A percentile compares a stretch with the other conserved stretches of the same genome.
Conservation (phyloP, 495 filamentous ascomycete species). For the Aspergillus ellipticus region DNA sequence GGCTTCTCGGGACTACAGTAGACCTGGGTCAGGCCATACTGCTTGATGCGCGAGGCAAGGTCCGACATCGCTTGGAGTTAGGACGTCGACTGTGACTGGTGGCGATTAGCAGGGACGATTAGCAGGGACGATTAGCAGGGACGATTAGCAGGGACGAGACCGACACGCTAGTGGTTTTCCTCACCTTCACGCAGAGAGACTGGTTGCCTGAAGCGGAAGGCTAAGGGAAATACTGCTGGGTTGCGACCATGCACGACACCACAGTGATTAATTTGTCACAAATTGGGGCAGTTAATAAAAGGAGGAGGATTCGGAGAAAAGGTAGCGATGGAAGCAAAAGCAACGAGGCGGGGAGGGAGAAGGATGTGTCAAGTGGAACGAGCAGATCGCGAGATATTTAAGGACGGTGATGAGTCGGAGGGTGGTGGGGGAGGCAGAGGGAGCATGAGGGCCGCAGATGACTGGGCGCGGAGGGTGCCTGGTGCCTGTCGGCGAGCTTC, state of each 20-base stretch:
- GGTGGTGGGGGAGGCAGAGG: not conserved
- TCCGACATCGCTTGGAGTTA: slow-evolving; percentile 20
- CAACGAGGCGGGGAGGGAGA: not conserved
- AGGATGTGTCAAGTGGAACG: not conserved
- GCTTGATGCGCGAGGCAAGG: slow-evolving; percentile 47
- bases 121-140: not conserved
- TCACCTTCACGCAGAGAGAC: not conserved
- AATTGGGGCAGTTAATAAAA: not conserved
- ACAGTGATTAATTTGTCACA: not conserved
- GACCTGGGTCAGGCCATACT: slow-evolving; percentile 67
- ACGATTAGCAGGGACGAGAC: not conserved
- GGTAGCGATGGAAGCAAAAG: not conserved
- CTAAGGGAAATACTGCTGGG: not conserved
- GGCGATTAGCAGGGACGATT: not conserved
- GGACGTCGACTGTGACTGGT: not conserved
- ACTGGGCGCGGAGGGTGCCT: not conserved
- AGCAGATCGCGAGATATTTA: slow-evolving; percentile 2
- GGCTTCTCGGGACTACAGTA: slow-evolving; percentile 50
- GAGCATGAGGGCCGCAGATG: not conserved
- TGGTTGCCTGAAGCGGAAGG: not conserved
- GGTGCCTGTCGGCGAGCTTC: not conserved
- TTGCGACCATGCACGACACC: not conserved
- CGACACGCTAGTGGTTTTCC: not conserved
- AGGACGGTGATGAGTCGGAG: slow-evolving; percentile 3
- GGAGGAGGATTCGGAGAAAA: not conserved